phyloP scores from a whole-genome alignment of 345 rosid species.

The Gossypium stocksii region DNA sequence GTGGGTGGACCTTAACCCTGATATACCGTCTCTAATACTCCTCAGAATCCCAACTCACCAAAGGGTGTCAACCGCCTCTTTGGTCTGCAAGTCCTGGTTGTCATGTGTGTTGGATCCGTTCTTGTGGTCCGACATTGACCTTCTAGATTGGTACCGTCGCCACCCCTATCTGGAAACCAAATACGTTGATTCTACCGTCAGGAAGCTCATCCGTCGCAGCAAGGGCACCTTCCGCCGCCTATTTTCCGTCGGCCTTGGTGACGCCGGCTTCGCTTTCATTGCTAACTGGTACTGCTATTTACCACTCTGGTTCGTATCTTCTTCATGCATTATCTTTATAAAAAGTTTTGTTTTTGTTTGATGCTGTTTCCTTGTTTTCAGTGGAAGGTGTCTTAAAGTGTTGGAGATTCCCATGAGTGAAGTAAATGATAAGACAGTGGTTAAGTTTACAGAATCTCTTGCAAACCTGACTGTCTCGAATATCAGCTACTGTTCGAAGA shows the following conservation, averaged over 20 bases:
- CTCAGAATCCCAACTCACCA: neutral
- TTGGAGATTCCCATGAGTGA: conserved; percentile 20
- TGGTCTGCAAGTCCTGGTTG: conserved; percentile 12
- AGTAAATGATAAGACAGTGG: conserved; percentile 13
- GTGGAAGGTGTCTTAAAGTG: conserved; percentile 15
- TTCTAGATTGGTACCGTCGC: neutral
- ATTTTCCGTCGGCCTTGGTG: conserved; percentile 7
- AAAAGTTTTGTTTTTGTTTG: neutral
- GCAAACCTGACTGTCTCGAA: neutral
- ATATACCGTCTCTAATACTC: neutral
- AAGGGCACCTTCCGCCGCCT: conserved; percentile 9
- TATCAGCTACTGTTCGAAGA: conserved; percentile 14
- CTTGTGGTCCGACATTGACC: conserved; percentile 6
- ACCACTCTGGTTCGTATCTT: neutral
- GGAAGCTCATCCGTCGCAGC: neutral
- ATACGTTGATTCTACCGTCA: conserved; percentile 3
- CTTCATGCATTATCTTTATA: neutral
- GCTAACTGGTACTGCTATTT: neutral
- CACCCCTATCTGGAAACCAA: neutral
- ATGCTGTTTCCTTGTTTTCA: neutral
- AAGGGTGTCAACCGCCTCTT: conserved; percentile 3
- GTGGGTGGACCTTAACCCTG: neutral
- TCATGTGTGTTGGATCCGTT: neutral
- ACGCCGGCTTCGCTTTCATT: neutral
- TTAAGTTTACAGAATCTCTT: conserved; percentile 9